Evolutionary conservation across 2,329 filamentous ascomycete genomes (phyloP).

Genomic region (Cercospora sp.): DNA sequence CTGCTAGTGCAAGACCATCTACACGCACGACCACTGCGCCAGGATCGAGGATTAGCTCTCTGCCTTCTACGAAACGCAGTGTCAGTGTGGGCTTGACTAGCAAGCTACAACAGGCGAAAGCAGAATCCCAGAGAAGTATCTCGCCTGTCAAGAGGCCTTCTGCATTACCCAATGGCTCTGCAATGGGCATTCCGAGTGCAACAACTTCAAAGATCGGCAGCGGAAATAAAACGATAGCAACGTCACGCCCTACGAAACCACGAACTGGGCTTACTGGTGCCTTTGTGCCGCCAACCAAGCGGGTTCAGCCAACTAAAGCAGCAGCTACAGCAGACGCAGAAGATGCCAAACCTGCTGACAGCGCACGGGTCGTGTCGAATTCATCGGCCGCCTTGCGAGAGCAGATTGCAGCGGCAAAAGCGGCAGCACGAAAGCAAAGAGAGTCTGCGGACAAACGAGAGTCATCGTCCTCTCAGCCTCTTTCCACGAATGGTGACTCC

Average conservation of each 20-base stretch:
- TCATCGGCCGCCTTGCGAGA: conserved; percentile 81
- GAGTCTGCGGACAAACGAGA: conserved; percentile 36
- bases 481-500: conserved; percentile 31
- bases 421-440: conserved; percentile 56
- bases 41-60: conserved; percentile 28
- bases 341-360: conserved; percentile 6
- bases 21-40: conserved; percentile 17
- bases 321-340: neutral
- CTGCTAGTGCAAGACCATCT: conserved; percentile 39
- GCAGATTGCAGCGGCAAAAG: conserved; percentile 90
- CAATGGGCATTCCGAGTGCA: conserved; percentile 8
- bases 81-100: conserved; percentile 32
- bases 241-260: conserved; percentile 36
- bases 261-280: conserved; percentile 38
- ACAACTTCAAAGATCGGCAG: neutral
- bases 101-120: conserved; percentile 28
- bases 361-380: conserved; percentile 32
- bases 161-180: conserved; percentile 13
- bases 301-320: conserved; percentile 5
- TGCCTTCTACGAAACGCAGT: conserved; percentile 34
- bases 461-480: conserved; percentile 25
- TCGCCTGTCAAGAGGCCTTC: conserved; percentile 25
- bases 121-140: conserved; percentile 16
- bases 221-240: conserved; percentile 41
- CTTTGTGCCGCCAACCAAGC: conserved; percentile 34